phyloP scores from a whole-genome alignment of 1,284 basidiomycete species.

The Phaffia rhodozyma region DNA sequence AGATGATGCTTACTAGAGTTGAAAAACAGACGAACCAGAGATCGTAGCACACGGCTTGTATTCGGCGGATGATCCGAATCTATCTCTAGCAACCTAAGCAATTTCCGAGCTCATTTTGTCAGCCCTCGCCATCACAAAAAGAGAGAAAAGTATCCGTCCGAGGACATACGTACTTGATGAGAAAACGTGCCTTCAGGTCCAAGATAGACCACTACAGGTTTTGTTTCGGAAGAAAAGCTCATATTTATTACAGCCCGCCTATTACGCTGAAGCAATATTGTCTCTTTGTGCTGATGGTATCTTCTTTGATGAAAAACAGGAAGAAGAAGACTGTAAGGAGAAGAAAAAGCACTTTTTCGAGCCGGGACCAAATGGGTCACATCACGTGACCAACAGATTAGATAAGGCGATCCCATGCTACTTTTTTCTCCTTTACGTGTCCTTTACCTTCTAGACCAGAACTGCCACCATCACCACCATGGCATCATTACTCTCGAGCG shows the following conservation, averaged over 20 bases:
- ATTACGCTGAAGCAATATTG: too few species aligned
- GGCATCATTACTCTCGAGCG: too few species aligned
- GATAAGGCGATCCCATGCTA: too few species aligned
- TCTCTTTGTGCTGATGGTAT: neutral
- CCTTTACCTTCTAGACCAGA: too few species aligned
- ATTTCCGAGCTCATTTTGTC: neutral
- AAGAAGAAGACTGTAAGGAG: neutral
- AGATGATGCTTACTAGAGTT: neutral
- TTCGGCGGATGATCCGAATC: constrained; percentile 5
- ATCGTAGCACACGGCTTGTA: constrained; percentile 11
- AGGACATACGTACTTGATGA: constrained; percentile 27
- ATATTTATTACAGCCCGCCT: too few species aligned
- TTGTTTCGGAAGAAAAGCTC: neutral
- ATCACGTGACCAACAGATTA: neutral
- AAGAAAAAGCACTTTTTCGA: too few species aligned
- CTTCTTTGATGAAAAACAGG: neutral
- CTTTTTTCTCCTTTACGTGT: too few species aligned
- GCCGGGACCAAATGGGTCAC: neutral
- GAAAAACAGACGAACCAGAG: constrained; percentile 20
- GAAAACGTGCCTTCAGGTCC: constrained; percentile 35
- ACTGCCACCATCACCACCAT: too few species aligned
- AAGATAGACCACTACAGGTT: constrained; percentile 28
- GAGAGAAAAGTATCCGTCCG: neutral
- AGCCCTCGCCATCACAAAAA: constrained; percentile 21
- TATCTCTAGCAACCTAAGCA: constrained; percentile 11